Evolutionary conservation across 2,329 filamentous ascomycete species (phyloP), one percentile per base, ranked within the genome.

Genomic region (Cyclaneusma minus): DNA sequence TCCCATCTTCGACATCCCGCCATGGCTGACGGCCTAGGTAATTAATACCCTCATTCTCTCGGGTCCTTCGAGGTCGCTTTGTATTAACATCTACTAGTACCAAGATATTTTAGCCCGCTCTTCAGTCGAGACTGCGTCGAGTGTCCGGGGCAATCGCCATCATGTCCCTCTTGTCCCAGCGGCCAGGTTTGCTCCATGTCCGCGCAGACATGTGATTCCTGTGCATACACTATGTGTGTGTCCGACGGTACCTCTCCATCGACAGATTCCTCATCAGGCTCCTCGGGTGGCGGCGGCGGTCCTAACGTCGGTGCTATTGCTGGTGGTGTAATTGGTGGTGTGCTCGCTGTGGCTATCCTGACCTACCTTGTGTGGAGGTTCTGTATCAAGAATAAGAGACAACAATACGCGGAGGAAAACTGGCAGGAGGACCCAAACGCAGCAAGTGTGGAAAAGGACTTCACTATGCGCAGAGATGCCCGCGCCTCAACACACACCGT

Each of bases 301-400:
- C 67, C 77, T 6, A 85, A 81, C 39, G 60, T 76, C 2, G 85
- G 85, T 21, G 81, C 82, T 17, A 94, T 98, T 37, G 87, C 79
- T 2, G 89, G 89, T 37, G 87, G 87, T 37, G 84, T 94, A 7
- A 58, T 95, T 22, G 89, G 84, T 36, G 89, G 84, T 38, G 51
- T 95, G 9, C 63, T 64, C n/a, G 62, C 73, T 23, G 63, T 95
- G 27, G 76, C 66, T n/a, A 53, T 82, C 19, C 48, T 80, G 28
- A 76, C 76, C 3, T 92, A 84, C 41, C 53, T 92, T 21, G 63
- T 94, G 17, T 95, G 82, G 79, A 76, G 75, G 49, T 92, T 82
- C 56, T 82, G 75, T 48, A 74, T 92, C 47, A 87, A 84, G 58
- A 73, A 70, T 35, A 76, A 76, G 58, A 68, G 84, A 44, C 64